These are phyloP conservation scores for Pseudogymnoascus sp. DNA, from an alignment of 2,329 filamentous ascomycete genomes.

Conservation along the genomic window DNA sequence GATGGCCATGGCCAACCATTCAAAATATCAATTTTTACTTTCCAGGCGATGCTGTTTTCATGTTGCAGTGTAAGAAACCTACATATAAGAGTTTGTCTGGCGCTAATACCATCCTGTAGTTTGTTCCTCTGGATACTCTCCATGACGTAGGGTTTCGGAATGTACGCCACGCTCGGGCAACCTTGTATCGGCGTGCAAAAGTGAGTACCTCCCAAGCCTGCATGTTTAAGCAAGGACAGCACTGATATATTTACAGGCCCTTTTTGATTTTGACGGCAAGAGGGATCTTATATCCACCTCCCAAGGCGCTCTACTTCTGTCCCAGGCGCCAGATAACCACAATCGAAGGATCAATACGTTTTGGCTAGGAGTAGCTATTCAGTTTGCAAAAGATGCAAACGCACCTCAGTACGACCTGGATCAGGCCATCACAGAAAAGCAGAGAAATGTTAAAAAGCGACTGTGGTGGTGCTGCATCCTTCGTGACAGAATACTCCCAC, in stretches of 20 bases:
- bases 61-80: conserved; percentile 29
- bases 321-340: conserved; percentile 20
- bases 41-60: conserved; percentile 40
- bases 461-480: conserved; percentile 51
- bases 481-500: conserved; percentile 42
- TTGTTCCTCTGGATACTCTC: conserved; percentile 7
- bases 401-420: conserved; percentile 34
- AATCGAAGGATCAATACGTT: conserved; percentile 33
- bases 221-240: too few relatives aligned
- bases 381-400: conserved; percentile 41
- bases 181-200: conserved; percentile 39
- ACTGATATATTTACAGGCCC: conserved; percentile 16
- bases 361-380: conserved; percentile 44
- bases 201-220: conserved; percentile 18
- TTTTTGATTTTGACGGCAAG: conserved; percentile 29
- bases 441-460: conserved; percentile 39
- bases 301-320: conserved; percentile 22
- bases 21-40: conserved; percentile 37
- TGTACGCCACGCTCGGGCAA: conserved; percentile 37
- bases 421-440: conserved; percentile 31
- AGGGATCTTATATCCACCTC: conserved; percentile 22
- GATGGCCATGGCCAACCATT: conserved; percentile 18
- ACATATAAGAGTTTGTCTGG: neutral
- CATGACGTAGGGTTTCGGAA: conserved; percentile 33
- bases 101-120: neutral